Evolutionary conservation across 139 green algal species (phyloP), one percentile per base, ranked within the genome.

Genomic region (Picochlorum sp.): DNA sequence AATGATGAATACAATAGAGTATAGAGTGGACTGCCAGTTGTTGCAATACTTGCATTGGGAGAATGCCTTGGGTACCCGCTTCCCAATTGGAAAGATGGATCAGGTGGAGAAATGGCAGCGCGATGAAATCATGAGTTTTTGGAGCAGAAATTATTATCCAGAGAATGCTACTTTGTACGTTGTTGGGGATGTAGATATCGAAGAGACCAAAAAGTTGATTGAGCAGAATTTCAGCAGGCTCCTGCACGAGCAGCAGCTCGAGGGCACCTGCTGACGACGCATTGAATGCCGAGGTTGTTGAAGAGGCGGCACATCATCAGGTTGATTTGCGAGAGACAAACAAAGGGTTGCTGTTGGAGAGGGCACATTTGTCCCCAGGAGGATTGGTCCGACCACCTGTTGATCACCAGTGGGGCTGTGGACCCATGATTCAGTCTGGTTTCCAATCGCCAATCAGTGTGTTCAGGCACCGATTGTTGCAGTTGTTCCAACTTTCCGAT

Each of bases 1-100:
- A 69, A 99, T 98, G 94, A 99, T 99, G 94, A 99, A 99, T 85
- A 97, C 94, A 16, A 98, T 99, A 34, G 94, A 99, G 77, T 98
- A 98, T 80, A 84, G 94, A 28, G 88, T 99, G 38, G 93, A 98
- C 81, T 98, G 93, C 80, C 90, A 97, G 88, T 87, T 99, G 71
- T 83, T 99, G 64, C 78, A 85, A 57, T 90, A 91, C 68, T 85
- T 99, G 81, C 94, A 99, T 81, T 74, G 82, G 64, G 94, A 99
- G 70, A 98, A 98, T 76, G 83, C 85, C 30, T 81, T 99, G 51
- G 91, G 94, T 2, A 85, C 56, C 70, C 83, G 90, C 61, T 99
- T 98, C 79, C 94, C 94, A 41, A 99, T 99, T 70, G 94, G 94
- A 57, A 90, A 90, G 67, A 91, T 83, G 44, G 90, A 98, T 13